phyloP scores from a whole-genome alignment of 768 basidiomycete species.

The Glaciozyma martinii region DNA sequence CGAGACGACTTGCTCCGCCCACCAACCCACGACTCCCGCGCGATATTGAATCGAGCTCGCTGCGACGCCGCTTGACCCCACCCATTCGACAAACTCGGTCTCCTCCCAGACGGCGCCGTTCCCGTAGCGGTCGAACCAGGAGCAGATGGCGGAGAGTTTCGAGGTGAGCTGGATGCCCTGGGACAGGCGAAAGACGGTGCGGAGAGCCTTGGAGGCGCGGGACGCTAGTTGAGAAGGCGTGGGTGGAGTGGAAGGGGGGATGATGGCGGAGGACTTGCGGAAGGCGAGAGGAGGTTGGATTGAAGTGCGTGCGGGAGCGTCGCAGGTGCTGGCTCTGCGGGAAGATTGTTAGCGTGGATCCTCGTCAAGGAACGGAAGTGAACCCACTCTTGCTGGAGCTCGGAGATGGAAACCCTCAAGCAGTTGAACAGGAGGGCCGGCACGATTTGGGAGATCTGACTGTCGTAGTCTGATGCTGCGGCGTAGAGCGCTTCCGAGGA shows the following conservation, averaged over 20 bases:
- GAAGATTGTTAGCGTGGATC: not conserved
- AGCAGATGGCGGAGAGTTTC: slow-evolving; percentile 5
- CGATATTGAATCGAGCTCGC: slow-evolving; percentile 4
- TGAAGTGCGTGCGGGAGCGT: not conserved
- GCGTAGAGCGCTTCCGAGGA: slow-evolving; percentile 17
- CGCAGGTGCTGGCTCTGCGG: slow-evolving; percentile 1
- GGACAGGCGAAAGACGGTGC: slow-evolving; percentile 8
- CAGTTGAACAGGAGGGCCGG: slow-evolving; percentile 16
- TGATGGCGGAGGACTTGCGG: slow-evolving; percentile 13
- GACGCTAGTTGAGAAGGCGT: not conserved
- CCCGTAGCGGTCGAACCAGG: slow-evolving; percentile 17
- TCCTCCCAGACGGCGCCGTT: slow-evolving; percentile 13
- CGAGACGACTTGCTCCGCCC: slow-evolving; percentile 24
- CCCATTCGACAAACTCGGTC: slow-evolving; percentile 9
- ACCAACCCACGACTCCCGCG: slow-evolving; percentile 8
- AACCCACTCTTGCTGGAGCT: slow-evolving; percentile 8
- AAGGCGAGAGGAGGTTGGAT: not conserved
- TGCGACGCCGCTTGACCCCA: slow-evolving; percentile 7
- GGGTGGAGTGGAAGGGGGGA: not conserved
- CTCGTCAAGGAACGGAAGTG: too few relatives aligned
- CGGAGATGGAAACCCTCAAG: not conserved
- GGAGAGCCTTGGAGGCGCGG: slow-evolving; percentile 7
- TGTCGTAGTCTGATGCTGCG: slow-evolving; percentile 11
- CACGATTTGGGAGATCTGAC: slow-evolving; percentile 12
- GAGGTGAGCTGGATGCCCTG: slow-evolving; percentile 15